Base-by-base conservation (phyloP, 2,329 filamentous ascomycete species). In the Aureobasidium sp. region DNA sequence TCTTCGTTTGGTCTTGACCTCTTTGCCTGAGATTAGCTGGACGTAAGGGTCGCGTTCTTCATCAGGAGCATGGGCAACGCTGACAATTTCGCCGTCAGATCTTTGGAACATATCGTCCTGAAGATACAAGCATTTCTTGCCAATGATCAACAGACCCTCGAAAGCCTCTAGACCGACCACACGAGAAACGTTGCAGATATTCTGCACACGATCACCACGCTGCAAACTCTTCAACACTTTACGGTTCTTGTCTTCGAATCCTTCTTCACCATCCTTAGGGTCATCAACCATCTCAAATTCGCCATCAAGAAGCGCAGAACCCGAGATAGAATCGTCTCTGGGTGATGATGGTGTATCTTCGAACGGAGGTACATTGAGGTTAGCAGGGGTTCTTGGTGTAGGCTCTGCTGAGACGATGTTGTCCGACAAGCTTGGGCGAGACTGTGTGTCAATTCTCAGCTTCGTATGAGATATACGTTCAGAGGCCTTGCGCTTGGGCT, bases 221-320 rank as follows among this genome's bases (percentile, higher is more conserved):
- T 96, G 88, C 12, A 99, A 80, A 66, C 91, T 93, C 57, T 94
- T 85, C 91, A 97, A 95, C 48, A 99, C 93, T 74, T 97, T 97
- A 48, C 95, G 85, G 70, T 99, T 97, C 78, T 97, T 97, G 74
- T 99, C 95, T 74, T 99, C 95, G 65, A 95, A 95, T 1, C 87
- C 87, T 67, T 94, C 91, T 29, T 90, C 84, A 44, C 88, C 85
- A 62, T 93, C 89, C 69, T 91, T 91, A 0, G 93, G 92, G 64
- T 97, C 93, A 64, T 97, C 92, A 7, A 99, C 88, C 67, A 99
- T 85, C 75, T 99, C 94, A 70, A 96, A 99, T 67, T 95, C 95
- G 50, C 97, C 94, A 62, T 97, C 94, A 0, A 87, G 68, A 26
- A 74, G 73, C 41, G 74, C 77, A 3, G 76, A 77, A 5, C 72